These are phyloP conservation scores for Aspergillus oerlinghausenensis DNA, from an alignment of 2,329 filamentous ascomycete species.

Conservation along the genomic window DNA sequence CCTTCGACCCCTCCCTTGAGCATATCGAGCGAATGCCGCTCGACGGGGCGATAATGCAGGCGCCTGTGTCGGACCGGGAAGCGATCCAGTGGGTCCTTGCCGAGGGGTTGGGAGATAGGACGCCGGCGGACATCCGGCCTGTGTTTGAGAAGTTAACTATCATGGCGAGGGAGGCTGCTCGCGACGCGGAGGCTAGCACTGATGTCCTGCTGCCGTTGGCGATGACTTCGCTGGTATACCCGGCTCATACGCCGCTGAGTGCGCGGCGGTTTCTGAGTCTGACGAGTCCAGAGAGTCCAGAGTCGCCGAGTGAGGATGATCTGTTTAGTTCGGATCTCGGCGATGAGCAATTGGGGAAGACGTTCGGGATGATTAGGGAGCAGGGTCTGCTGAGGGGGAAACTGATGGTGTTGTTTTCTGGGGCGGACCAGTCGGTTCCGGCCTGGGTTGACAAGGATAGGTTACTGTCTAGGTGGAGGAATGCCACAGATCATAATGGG, in stretches of 20 bases:
- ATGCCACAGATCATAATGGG: conserved; percentile 30
- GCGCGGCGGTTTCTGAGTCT: conserved; percentile 57
- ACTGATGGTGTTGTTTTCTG: conserved; percentile 45
- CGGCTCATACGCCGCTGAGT: conserved; percentile 43
- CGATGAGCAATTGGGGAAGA: conserved; percentile 51
- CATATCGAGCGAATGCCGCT: conserved; percentile 49
- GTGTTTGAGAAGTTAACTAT: conserved; percentile 30
- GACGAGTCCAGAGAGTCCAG: conserved; percentile 48
- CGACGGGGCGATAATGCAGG: conserved; percentile 75
- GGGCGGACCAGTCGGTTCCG: conserved; percentile 44
- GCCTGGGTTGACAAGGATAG: conserved; percentile 44
- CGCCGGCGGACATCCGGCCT: conserved; percentile 18
- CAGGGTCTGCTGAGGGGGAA: conserved; percentile 36
- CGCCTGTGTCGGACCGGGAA: conserved; percentile 73
- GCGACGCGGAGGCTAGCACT: conserved; percentile 19
- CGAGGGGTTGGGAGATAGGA: conserved; percentile 22
- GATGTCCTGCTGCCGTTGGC: conserved; percentile 30
- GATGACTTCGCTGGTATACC: conserved; percentile 29
- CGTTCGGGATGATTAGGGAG: conserved; percentile 55
- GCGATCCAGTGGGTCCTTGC: conserved; percentile 43
- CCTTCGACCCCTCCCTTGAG: conserved; percentile 26
- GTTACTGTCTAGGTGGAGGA: conserved; percentile 40
- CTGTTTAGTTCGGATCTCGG: conserved; percentile 74
- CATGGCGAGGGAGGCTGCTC: conserved; percentile 26
- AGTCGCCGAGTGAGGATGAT: conserved; percentile 69